phyloP scores from a whole-genome alignment of 306 rosid species.

The Cucurbita ficifolia region DNA sequence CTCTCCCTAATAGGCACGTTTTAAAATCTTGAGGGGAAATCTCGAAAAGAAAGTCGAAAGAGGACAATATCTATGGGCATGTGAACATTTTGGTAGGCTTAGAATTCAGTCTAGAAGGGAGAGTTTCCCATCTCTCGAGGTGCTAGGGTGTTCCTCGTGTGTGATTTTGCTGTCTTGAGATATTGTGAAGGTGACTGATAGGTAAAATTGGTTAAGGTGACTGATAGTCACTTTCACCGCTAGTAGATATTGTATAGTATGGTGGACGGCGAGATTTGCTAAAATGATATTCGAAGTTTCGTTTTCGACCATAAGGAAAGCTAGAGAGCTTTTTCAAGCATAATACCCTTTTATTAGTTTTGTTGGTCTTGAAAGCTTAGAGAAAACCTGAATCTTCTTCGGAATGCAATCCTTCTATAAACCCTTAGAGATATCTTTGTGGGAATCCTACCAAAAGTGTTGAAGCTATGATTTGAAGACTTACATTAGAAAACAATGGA shows the following conservation, averaged over 20 bases:
- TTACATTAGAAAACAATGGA: neutral
- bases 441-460: neutral
- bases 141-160: neutral
- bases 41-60: no score
- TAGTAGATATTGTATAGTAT: no score
- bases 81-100: no score
- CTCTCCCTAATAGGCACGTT: no score
- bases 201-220: no score
- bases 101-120: neutral
- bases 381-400: neutral
- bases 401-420: neutral
- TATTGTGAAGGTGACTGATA: neutral
- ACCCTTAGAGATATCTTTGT: neutral
- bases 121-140: neutral
- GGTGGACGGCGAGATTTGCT: neutral
- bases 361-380: neutral
- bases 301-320: neutral
- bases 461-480: neutral
- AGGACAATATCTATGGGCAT: no score
- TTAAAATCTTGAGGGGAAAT: no score
- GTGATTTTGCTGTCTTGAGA: neutral
- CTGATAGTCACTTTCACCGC: no score
- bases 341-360: neutral
- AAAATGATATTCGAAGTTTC: neutral
- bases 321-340: neutral